These are phyloP conservation scores for Pleurotus djamor DNA, from an alignment of 768 basidiomycete species.

Conservation along the genomic window DNA sequence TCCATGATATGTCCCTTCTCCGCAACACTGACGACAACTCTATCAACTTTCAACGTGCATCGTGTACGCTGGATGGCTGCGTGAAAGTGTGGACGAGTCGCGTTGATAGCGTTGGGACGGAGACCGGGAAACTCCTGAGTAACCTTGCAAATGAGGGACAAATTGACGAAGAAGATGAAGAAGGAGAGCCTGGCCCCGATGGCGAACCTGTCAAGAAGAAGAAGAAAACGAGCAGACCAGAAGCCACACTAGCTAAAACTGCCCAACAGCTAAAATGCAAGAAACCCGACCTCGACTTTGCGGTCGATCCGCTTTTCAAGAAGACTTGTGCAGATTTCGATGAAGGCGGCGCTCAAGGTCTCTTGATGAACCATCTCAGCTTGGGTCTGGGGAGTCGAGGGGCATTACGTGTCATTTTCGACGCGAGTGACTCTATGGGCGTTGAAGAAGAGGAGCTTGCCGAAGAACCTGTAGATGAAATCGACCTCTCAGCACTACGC, in stretches of 20 bases:
- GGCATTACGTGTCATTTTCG: slow-evolving; percentile 88
- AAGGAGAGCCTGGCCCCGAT: slow-evolving; percentile 63
- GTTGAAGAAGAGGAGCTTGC: slow-evolving; percentile 78
- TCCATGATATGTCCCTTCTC: slow-evolving; percentile 95
- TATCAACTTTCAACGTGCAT: slow-evolving; percentile 99
- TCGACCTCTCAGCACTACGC: slow-evolving; percentile 64
- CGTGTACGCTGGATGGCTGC: slow-evolving; percentile 95
- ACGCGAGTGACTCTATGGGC: slow-evolving; percentile 88
- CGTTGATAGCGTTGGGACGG: slow-evolving; percentile 95
- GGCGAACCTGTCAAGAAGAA: slow-evolving; percentile 57
- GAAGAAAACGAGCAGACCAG: slow-evolving; percentile 67
- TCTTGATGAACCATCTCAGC: slow-evolving; percentile 94
- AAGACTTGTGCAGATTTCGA: slow-evolving; percentile 99
- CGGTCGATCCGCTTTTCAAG: slow-evolving; percentile 94
- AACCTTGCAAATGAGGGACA: slow-evolving; percentile 70
- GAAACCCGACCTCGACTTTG: slow-evolving; percentile 93
- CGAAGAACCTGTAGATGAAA: slow-evolving; percentile 66
- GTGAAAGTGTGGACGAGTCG: slow-evolving; percentile 99
- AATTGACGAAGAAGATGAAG: slow-evolving; percentile 43
- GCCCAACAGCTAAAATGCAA: slow-evolving; percentile 80
- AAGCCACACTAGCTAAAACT: slow-evolving; percentile 88
- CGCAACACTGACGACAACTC: slow-evolving; percentile 92
- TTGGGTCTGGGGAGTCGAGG: slow-evolving; percentile 78
- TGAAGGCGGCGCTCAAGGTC: slow-evolving; percentile 93
- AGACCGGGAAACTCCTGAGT: slow-evolving; percentile 92